phyloP scores from a whole-genome alignment of 2,329 filamentous ascomycete genomes.

The Alternaria sp. region DNA sequence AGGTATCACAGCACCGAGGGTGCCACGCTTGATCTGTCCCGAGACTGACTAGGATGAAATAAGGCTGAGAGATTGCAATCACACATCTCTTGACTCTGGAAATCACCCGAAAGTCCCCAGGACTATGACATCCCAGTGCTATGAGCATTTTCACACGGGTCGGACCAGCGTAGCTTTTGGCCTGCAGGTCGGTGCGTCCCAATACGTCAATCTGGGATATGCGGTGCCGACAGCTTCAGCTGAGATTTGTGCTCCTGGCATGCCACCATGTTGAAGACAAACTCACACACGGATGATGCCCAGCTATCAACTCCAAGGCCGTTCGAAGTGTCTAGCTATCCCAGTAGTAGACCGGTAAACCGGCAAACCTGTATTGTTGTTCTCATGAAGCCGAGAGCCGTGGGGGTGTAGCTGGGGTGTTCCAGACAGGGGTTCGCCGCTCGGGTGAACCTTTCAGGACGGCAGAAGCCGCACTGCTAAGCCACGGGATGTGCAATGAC shows the following conservation, averaged over 20 bases:
- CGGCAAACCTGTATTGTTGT: not conserved
- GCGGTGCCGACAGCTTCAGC: not conserved
- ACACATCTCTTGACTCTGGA: not conserved
- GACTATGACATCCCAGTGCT: not conserved
- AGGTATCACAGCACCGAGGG: not conserved
- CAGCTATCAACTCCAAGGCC: not conserved
- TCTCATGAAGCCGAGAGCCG: not conserved
- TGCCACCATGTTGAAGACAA: not conserved
- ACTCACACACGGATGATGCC: not conserved
- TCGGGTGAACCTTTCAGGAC: not conserved
- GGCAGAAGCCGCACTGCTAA: constrained; percentile 1
- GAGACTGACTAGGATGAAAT: not conserved
- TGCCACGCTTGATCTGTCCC: not conserved
- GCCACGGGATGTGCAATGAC: not conserved
- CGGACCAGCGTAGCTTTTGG: not conserved
- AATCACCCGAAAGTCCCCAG: not conserved
- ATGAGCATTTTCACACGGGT: not conserved
- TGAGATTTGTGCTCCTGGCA: not conserved
- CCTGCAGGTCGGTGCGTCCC: not conserved
- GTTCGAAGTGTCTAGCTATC: not conserved
- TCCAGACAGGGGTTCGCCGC: not conserved
- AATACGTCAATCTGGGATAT: not conserved
- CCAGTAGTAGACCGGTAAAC: not conserved
- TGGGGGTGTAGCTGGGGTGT: not conserved
- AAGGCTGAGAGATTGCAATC: not conserved